Evolutionary conservation across 23 red algal species (phyloP), one percentile per base, ranked within the genome.

Genomic region (Chondrus crispus): DNA sequence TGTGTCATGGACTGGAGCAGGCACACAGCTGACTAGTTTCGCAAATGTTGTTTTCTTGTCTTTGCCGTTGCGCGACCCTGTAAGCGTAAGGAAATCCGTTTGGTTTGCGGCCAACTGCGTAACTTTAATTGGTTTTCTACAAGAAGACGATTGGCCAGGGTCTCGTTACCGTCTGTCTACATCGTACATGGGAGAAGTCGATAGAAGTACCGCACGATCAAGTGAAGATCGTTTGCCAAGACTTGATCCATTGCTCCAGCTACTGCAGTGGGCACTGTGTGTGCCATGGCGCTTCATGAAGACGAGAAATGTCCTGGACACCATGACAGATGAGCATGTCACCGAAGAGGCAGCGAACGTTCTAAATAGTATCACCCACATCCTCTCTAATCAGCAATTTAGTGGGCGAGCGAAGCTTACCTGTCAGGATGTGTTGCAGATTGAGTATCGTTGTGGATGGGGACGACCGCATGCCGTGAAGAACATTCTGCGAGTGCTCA

Each of bases 361-460:
- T 9, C 73, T 89, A 33, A 30, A 40, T 12, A 46, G 46, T 77
- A 41, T 76, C 20, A 63, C 42, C 9, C 82, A 69, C 26, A 66
- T 66, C 26, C 18, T 66, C 9, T 66, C 60, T n/a, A 32, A 66
- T 66, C 7, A 66, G 60, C 60, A 32, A 32, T 66, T 32, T 32
- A 8, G 60, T n/a, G 60, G 26, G 35, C 7, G 60, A 66, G 60
- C 60, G 60, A 66, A 22, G 60, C 9, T 66, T n/a, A n/a, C 60
- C 0, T 19, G 26, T 9, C 41, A 69, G 50, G 82, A 64, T 18
- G 43, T 64, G 45, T 43, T 89, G 18, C n/a, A 33, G 32, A 45
- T 60, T 60, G 85, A 89, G 69, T 3, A 50, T 12, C 69, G 70
- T 3, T 89, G 85, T 77, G 85, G 85, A 20, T 89, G 85, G 85